Evolutionary conservation across 129 eudicot genomes (phyloP), one percentile per base, ranked within the genome.

Genomic region (Pittosporum tobira): DNA sequence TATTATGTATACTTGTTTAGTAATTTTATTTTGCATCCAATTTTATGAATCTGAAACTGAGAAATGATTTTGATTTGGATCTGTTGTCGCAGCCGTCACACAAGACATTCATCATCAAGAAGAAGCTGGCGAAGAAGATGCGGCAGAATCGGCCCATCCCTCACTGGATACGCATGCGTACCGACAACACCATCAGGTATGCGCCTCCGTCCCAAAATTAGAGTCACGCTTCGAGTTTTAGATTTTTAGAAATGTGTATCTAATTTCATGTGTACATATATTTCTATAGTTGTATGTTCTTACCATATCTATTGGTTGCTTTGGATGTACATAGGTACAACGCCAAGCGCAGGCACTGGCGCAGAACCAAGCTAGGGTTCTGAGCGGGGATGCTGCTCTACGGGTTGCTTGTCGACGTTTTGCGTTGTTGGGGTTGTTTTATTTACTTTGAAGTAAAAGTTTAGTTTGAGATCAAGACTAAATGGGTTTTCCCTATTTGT

Each of bases 291-390:
- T n/a, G n/a, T n/a, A n/a, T n/a, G n/a, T n/a, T n/a, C n/a, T n/a
- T n/a, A n/a, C n/a, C n/a, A n/a, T n/a, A n/a, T n/a, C n/a, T n/a
- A n/a, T n/a, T n/a, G n/a, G n/a, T n/a, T n/a, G n/a, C n/a, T n/a
- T n/a, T n/a, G n/a, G n/a, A n/a, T 63, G 26, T 66, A 37, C 59
- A 26, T 48, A 84, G 94, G 83, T 88, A 88, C 82, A 88, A 88
- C 26, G 96, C 94, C 2, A 88, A 88, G 85, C 94, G 96, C 54
- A 81, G 96, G 73, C 96, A 88, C 75, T 88, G 96, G 96, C 90
- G 96, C 67, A 75, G 96, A 36, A 88, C 96, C 69, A 88, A 88
- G 90, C 84, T 88, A n/a, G 96, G 96, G n/a, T 88, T 88, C 62
- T 88, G 46, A 76, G 71, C 22, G 10, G 18, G 22, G 61, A 53